Evolutionary conservation across 768 basidiomycete species (phyloP), one percentile per base, ranked within the genome.

Genomic region (Panaeolus cyanescens): DNA sequence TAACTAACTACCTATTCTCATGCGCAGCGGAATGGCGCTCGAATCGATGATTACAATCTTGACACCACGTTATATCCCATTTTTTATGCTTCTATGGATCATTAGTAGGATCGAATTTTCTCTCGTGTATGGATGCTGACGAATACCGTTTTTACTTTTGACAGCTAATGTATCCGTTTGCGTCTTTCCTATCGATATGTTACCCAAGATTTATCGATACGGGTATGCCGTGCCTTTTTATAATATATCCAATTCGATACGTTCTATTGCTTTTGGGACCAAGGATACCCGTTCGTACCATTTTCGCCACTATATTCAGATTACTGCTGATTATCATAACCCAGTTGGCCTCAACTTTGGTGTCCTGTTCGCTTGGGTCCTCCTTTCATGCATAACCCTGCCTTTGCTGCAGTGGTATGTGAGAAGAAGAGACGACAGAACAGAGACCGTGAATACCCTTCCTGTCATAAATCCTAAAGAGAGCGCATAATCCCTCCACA

Each of bases 201-300:
- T 90, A 1, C 88, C 89, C 0, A 65, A 65, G 36, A 62, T 91
- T 60, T 90, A 80, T 72, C 80, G 78, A 54, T 91, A 91, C 61
- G 91, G 89, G 1, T 89, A 85, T 64, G 89, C 83, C 0, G 79
- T 78, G 64, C 91, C 91, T 1, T 91, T 92, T 68, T 91, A 89
- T 70, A 89, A 91, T 65, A 77, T 91, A 30, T 84, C 86, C 13
- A 73, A 77, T 36, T 83, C 87, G 0, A 80, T 85, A 3, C 79
- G 91, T 19, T 77, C 84, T 25, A 77, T 92, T 59, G 70, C 88
- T n/a, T 91, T 92, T 64, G 75, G 81, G 34, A 89, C 88, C 3
- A 85, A 83, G 67, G 87, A 88, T 61, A 73, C 82, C 19, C 69
- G 87, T 88, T 61, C 12, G 10, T 34, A 8, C 2, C n/a, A n/a